These are phyloP conservation scores for Suillus clintonianus DNA, from an alignment of 768 basidiomycete genomes.

Conservation along the genomic window DNA sequence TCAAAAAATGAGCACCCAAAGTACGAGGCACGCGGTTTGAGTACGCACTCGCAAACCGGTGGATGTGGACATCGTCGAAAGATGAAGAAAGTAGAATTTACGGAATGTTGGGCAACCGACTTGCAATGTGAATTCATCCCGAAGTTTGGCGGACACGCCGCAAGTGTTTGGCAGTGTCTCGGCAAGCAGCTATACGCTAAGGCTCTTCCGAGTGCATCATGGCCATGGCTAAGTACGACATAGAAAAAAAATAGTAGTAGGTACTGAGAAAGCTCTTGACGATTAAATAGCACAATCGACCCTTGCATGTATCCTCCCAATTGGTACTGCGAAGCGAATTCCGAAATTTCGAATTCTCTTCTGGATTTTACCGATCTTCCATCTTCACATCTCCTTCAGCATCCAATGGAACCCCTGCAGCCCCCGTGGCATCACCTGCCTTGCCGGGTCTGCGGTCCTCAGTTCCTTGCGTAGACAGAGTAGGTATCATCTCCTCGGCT, in stretches of 20 bases:
- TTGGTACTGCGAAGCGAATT: constrained; percentile 1
- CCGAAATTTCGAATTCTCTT: constrained; percentile 3
- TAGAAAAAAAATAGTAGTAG: background rate
- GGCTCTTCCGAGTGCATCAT: background rate
- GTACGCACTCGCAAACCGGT: constrained; percentile 49
- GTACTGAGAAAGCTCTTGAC: background rate
- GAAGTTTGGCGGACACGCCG: background rate
- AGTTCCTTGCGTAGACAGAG: constrained; percentile 22
- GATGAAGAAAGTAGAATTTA: constrained; percentile 4
- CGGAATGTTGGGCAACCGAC: constrained; percentile 4
- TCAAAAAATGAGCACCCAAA: constrained; percentile 12
- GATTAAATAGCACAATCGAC: background rate
- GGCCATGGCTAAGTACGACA: background rate
- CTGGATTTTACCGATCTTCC: constrained; percentile 37
- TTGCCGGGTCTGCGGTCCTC: constrained; percentile 31
- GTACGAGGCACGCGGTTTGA: constrained; percentile 1
- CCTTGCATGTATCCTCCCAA: background rate
- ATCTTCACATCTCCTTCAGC: constrained; percentile 52
- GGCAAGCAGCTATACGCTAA: background rate
- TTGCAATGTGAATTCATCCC: constrained; percentile 2
- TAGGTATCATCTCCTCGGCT: constrained; percentile 21
- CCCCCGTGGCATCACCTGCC: constrained; percentile 20
- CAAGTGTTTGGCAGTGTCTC: background rate
- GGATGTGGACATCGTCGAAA: constrained; percentile 28
- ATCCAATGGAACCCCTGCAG: constrained; percentile 23